Percentiles rank a stretch among this genome's conserved stretches.
Conservation (phyloP, 768 basidiomycete genomes). For the Hypholoma sublateritium region DNA sequence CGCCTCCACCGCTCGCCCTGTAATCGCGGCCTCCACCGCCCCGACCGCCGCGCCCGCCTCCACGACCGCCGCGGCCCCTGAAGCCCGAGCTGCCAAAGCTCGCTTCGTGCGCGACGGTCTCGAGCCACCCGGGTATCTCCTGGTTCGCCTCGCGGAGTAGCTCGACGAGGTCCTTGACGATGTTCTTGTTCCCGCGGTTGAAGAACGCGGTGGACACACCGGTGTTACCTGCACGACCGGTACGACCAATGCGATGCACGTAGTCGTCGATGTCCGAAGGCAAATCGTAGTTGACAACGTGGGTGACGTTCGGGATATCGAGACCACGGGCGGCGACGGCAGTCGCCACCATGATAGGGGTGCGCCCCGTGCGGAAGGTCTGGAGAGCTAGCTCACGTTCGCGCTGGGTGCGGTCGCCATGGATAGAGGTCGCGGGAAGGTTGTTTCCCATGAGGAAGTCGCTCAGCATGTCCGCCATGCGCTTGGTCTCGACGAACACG, state of each 20-base stretch:
- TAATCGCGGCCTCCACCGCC: conserved; percentile 48
- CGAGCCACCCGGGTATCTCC: conserved; percentile 90
- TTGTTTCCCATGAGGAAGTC: conserved; percentile 87
- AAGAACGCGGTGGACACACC: conserved; percentile 96
- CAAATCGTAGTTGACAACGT: conserved; percentile 97
- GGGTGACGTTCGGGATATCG: conserved; percentile 98
- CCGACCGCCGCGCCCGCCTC: conserved; percentile 50
- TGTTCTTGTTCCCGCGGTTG: conserved; percentile 90
- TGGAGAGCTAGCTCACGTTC: conserved; percentile 95
- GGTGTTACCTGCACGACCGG: conserved; percentile 97
- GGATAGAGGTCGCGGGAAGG: conserved; percentile 93
- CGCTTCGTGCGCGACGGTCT: conserved; percentile 80
- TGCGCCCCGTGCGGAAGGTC: conserved; percentile 93
- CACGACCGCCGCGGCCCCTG: conserved; percentile 63
- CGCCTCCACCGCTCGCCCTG: conserved; percentile 37
- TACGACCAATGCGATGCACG: conserved; percentile 97
- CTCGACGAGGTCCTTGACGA: conserved; percentile 89
- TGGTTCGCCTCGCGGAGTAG: conserved; percentile 95
- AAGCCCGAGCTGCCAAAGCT: conserved; percentile 65
- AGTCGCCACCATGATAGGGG: conserved; percentile 96
- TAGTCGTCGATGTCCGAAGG: conserved; percentile 99
- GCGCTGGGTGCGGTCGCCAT: conserved; percentile 96
- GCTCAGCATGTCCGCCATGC: conserved; percentile 98
- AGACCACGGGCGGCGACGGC: conserved; percentile 99
- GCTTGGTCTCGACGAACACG: conserved; percentile 98